Base-by-base conservation (phyloP, 495 filamentous ascomycete genomes). In the Tirmania nivea region DNA sequence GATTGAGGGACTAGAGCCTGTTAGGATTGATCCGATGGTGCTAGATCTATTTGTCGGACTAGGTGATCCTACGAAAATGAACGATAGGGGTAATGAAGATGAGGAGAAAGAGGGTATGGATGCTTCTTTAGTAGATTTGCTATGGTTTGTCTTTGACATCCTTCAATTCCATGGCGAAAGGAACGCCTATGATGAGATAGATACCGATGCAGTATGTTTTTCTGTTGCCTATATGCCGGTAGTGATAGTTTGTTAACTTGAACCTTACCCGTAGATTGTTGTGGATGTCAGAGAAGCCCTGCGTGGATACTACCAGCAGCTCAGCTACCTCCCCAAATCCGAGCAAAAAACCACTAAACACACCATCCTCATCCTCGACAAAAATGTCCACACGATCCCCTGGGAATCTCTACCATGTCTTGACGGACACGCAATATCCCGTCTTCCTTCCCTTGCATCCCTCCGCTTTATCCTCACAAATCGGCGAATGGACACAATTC, bases 121-220 rank as follows among this genome's bases (percentile, higher is more conserved):
- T 57, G 52, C 54, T 21, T 76, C 79, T 0, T 64, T 97, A 45
- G 84, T 78, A 59, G 90, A 97, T 64, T 69, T 97, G 49, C 73
- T 97, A 0, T 94, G 94, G 66, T 96, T 95, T 61, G 84, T 96
- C 9, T 79, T 96, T 5, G 90, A 97, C 63, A 88, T 96, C 50
- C 69, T 96, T 31, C 92, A 96, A 67, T 97, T 96, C 67, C 84
- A 92, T 57, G 90, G 90, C 1, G 90, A 97, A 67, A 76, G 79
- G 34, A 96, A 96, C 65, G 90, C 92, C 2, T 95, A 94, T 69
- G 92, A 96, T 63, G 90, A 97, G 69, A 82, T 97, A 60, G 88
- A 97, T 64, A 89, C 94, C 58, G 90, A 97, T 61, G 74, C 78
- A 65, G 69, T 69, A 56, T 63, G 60, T 60, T 12, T 3, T 25